Percentiles rank a stretch among this genome's conserved stretches.
phyloP scores from a whole-genome alignment of 2,329 filamentous ascomycete species.

The Apiospora sp. region DNA sequence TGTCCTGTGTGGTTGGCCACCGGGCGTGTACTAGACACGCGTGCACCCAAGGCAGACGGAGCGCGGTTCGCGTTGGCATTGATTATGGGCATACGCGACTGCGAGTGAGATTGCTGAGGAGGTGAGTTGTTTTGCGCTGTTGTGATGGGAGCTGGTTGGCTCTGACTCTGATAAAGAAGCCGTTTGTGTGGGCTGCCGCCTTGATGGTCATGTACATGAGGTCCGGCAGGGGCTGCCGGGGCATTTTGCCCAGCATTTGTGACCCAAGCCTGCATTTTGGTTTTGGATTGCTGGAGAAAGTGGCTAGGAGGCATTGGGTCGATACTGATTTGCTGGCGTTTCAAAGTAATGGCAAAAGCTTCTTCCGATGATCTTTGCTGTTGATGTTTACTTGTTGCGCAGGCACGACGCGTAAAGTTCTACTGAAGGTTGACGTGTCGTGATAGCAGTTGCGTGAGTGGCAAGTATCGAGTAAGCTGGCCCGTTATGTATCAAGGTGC shows the following conservation, averaged over 20 bases:
- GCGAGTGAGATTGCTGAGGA: slow-evolving; percentile 36
- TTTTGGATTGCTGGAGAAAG: slow-evolving; percentile 43
- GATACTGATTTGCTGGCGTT: slow-evolving; percentile 26
- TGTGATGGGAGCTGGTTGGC: slow-evolving; percentile 27
- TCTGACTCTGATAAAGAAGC: slow-evolving; percentile 32
- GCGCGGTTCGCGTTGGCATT: slow-evolving; percentile 40
- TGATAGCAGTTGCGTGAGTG: slow-evolving; percentile 18
- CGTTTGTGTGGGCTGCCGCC: slow-evolving; percentile 35
- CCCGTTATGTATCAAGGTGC: slow-evolving; percentile 42
- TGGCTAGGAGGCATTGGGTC: slow-evolving; percentile 41
- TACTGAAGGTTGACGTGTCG: slow-evolving; percentile 27
- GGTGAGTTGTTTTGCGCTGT: slow-evolving; percentile 30
- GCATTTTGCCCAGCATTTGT: slow-evolving; percentile 39
- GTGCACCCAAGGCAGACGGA: slow-evolving; percentile 33
- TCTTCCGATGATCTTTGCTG: slow-evolving; percentile 23
- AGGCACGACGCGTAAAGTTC: not conserved
- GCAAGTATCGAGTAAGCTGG: slow-evolving; percentile 33
- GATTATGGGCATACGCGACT: slow-evolving; percentile 38
- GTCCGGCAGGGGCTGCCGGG: slow-evolving; percentile 35
- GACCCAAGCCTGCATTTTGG: slow-evolving; percentile 46
- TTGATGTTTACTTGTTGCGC: slow-evolving; percentile 9
- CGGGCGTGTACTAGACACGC: slow-evolving; percentile 30
- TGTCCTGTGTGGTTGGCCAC: slow-evolving; percentile 34
- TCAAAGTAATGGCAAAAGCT: slow-evolving; percentile 5
- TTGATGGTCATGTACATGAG: slow-evolving; percentile 34